phyloP scores from a whole-genome alignment of 805 yeast species.

The Candida morakotiae region DNA sequence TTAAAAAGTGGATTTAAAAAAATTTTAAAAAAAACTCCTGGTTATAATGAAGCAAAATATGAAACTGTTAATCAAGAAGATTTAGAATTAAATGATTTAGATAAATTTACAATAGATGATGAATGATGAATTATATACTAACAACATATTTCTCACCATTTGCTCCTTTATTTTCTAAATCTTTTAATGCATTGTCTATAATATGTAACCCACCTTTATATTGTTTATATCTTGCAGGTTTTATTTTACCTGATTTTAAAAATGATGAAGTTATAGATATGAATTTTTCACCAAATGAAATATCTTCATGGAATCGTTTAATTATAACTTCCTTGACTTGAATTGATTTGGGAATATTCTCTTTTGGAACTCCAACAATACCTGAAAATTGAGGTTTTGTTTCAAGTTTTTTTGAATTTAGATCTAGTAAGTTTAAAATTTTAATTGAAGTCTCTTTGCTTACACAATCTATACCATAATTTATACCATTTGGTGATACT shows the following conservation, averaged over 20 bases:
- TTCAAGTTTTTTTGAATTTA: constrained; percentile 5
- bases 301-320: constrained; percentile 42
- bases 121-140: constrained; percentile 9
- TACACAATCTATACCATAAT: constrained; percentile 42
- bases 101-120: constrained; percentile 17
- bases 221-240: constrained; percentile 30
- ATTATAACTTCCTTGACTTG: constrained; percentile 29
- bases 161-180: constrained; percentile 38
- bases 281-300: constrained; percentile 30
- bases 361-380: constrained; percentile 32
- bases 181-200: constrained; percentile 31
- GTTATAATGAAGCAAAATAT: constrained; percentile 8
- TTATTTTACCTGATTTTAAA: constrained; percentile 21
- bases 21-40: constrained; percentile 5
- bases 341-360: constrained; percentile 17
- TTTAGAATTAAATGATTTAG: constrained; percentile 9
- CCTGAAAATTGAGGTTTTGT: constrained; percentile 26
- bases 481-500: constrained; percentile 19
- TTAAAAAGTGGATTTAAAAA: constrained; percentile 3
- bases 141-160: constrained; percentile 41
- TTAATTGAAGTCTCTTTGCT: constrained; percentile 35
- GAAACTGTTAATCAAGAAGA: constrained; percentile 1
- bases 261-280: constrained; percentile 29
- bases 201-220: constrained; percentile 32
- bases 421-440: constrained; percentile 20